Percentiles rank a stretch among this genome's conserved stretches.
These are phyloP conservation scores for Globisporangium nagaii DNA, from an alignment of 352 stramenopile genomes.

Conservation along the genomic window DNA sequence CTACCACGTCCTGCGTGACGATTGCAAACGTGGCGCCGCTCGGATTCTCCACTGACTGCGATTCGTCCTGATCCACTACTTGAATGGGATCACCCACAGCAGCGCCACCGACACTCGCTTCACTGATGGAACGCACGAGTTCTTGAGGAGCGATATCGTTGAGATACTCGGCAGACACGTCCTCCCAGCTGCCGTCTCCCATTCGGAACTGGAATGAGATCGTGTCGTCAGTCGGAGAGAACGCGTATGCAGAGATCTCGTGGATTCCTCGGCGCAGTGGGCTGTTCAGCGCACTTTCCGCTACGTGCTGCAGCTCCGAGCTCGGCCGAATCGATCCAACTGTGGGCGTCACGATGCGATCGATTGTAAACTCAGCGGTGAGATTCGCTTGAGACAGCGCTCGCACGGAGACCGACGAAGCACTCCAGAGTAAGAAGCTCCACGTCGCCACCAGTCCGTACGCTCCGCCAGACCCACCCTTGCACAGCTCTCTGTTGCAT, in stretches of 20 bases:
- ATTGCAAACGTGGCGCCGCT: background rate
- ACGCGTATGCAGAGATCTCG: background rate
- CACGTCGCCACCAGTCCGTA: conserved; percentile 2
- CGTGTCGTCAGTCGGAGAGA: background rate
- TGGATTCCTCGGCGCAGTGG: conserved; percentile 2
- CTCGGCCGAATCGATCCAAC: background rate
- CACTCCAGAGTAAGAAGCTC: conserved; percentile 8
- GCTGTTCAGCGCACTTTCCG: background rate
- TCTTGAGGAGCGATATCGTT: background rate
- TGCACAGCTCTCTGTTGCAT: background rate
- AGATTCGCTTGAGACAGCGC: conserved; percentile 11
- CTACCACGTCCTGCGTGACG: background rate
- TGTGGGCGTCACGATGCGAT: conserved; percentile 2
- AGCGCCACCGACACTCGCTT: background rate
- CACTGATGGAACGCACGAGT: background rate
- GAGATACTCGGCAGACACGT: background rate
- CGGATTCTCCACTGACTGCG: background rate
- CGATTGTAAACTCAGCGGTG: conserved; percentile 12
- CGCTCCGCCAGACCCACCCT: background rate
- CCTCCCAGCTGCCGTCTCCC: background rate
- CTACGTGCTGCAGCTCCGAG: background rate
- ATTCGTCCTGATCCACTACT: conserved; percentile 5
- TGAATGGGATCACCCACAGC: background rate
- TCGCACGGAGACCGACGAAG: conserved; percentile 8
- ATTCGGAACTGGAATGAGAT: conserved; percentile 6